These are phyloP conservation scores for Hevea brasiliensis DNA, from an alignment of 345 rosid species.

Conservation along the genomic window DNA sequence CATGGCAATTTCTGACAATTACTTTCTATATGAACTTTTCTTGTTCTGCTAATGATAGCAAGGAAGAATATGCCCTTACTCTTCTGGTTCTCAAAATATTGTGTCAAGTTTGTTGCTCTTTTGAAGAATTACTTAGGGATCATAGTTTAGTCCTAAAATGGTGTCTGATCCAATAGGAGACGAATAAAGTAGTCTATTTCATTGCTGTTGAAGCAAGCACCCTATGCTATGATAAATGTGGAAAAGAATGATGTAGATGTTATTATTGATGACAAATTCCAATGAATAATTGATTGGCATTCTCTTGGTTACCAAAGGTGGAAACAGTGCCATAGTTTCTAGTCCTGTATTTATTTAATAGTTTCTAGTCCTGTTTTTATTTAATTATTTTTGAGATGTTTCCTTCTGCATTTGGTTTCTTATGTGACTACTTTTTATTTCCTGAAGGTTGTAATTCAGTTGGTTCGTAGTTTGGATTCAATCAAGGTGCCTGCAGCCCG, in stretches of 20 bases:
- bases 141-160: background rate
- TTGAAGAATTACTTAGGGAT: background rate
- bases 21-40: too few species aligned
- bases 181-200: too few species aligned
- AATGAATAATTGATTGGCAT: background rate
- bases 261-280: background rate
- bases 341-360: background rate
- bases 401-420: background rate
- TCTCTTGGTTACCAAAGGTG: background rate
- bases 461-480: constrained; percentile 79
- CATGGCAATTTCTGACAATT: background rate
- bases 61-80: too few species aligned
- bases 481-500: constrained; percentile 87
- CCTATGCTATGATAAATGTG: background rate
- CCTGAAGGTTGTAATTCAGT: constrained; percentile 72
- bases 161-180: too few species aligned
- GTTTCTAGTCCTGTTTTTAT: background rate
- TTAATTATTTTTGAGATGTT: background rate
- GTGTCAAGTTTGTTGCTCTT: background rate
- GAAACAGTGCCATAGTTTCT: background rate
- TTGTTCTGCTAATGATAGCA: too few species aligned
- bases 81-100: background rate
- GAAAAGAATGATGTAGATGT: background rate
- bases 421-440: background rate
- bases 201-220: background rate